Evolutionary conservation across 2,329 filamentous ascomycete species (phyloP).

Genomic region (Phaeosphaeriaceae sp.): DNA sequence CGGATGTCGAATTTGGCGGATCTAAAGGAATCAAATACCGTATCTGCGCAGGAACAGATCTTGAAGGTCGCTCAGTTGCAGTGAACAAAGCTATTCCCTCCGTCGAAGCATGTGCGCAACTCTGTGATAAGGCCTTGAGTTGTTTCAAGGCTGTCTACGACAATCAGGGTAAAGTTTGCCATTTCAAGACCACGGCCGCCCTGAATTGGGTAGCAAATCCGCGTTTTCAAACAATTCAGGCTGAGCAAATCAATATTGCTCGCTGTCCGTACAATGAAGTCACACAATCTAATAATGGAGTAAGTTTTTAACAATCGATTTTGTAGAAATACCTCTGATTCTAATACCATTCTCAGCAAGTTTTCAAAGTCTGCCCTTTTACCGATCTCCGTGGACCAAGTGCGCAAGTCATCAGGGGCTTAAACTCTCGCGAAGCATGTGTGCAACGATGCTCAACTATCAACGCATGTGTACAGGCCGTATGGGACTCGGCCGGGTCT

Average conservation of each 20-base stretch:
- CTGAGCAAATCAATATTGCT: constrained; percentile 32
- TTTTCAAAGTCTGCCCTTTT: constrained; percentile 30
- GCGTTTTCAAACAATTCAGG: constrained; percentile 29
- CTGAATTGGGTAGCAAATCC: constrained; percentile 27
- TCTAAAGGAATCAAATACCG: constrained; percentile 26
- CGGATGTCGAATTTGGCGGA: constrained; percentile 27
- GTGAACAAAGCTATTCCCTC: constrained; percentile 23
- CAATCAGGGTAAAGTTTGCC: constrained; percentile 23
- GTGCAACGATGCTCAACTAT: constrained; percentile 29
- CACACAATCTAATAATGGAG: constrained; percentile 22
- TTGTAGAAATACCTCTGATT: not conserved
- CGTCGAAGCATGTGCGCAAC: constrained; percentile 25
- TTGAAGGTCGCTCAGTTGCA: constrained; percentile 17
- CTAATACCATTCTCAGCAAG: constrained; percentile 17
- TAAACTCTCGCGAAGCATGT: constrained; percentile 25
- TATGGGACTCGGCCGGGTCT: constrained; percentile 21
- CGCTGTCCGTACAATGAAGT: constrained; percentile 28
- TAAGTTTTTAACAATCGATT: constrained; percentile 10
- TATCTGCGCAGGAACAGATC: constrained; percentile 28
- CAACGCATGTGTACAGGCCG: constrained; percentile 26
- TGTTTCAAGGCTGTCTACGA: constrained; percentile 39
- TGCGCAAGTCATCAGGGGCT: constrained; percentile 18
- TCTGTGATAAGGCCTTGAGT: constrained; percentile 24
- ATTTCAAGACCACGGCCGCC: constrained; percentile 25
- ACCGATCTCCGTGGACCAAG: constrained; percentile 30